Evolutionary conservation across 2,329 filamentous ascomycete genomes (phyloP).

Genomic region (Exophiala spinifera): DNA sequence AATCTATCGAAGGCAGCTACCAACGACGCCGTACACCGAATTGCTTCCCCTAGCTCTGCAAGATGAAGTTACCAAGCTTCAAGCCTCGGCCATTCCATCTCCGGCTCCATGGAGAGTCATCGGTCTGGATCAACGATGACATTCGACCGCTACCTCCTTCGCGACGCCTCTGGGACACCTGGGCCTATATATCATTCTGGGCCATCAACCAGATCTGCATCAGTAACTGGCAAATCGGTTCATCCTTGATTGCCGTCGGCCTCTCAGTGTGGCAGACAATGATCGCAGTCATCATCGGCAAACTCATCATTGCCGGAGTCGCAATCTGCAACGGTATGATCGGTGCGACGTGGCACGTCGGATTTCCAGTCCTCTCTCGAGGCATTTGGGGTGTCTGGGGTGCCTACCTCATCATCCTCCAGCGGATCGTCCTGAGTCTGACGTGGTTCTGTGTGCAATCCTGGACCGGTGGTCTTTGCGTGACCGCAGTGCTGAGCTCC

Average conservation of each 20-base stretch:
- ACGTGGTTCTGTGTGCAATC: constrained; percentile 37
- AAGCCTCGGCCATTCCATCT: constrained; percentile 6
- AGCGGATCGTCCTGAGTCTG: constrained; percentile 41
- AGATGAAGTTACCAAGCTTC: constrained; percentile 8
- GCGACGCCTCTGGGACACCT: constrained; percentile 38
- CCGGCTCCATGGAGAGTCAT: constrained; percentile 22
- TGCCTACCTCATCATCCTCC: constrained; percentile 39
- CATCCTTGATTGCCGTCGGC: constrained; percentile 38
- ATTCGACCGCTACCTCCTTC: constrained; percentile 40
- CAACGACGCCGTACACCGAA: not conserved
- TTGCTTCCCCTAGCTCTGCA: too few relatives aligned
- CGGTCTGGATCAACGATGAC: constrained; percentile 42
- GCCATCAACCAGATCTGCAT: constrained; percentile 37
- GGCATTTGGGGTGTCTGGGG: constrained; percentile 45
- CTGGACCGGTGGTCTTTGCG: constrained; percentile 37
- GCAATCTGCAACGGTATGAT: constrained; percentile 38
- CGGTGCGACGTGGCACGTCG: constrained; percentile 43
- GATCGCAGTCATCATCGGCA: constrained; percentile 40
- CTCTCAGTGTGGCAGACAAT: constrained; percentile 43
- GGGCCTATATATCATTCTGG: constrained; percentile 41
- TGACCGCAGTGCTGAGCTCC: constrained; percentile 33
- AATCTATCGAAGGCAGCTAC: not conserved
- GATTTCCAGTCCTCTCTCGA: constrained; percentile 43
- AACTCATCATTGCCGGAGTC: constrained; percentile 37
- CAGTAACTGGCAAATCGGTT: constrained; percentile 38